Evolutionary conservation across 345 rosid species (phyloP).

Genomic region (Gossypium thurberi): DNA sequence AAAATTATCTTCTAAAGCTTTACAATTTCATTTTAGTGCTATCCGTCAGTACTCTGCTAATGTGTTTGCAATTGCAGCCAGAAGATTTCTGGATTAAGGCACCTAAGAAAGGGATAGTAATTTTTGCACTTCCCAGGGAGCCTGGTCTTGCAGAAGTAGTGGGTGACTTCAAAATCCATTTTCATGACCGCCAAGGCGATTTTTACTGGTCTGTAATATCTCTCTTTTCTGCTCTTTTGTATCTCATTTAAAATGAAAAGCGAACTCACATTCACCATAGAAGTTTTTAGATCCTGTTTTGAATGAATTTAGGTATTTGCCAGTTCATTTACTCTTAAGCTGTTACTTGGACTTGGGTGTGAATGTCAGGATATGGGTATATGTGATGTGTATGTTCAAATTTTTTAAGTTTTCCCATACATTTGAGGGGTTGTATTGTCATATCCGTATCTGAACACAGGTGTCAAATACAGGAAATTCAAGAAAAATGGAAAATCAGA

Average conservation of each 20-base stretch:
- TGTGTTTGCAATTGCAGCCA: conserved; percentile 42
- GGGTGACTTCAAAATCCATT: conserved; percentile 88
- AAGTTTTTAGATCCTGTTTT: conserved; percentile 1
- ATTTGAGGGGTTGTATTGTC: no score
- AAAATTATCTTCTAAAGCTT: conserved; percentile 7
- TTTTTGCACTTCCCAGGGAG: conserved; percentile 91
- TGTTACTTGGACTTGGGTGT: background rate
- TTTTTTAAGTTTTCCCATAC: no score
- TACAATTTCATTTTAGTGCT: conserved; percentile 6
- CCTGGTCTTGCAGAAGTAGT: conserved; percentile 76
- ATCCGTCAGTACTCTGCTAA: background rate
- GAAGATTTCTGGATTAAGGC: conserved; percentile 91
- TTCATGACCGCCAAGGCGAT: conserved; percentile 88
- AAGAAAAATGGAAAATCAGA: no score
- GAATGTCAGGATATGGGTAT: background rate
- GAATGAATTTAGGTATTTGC: background rate
- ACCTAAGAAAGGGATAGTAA: conserved; percentile 80
- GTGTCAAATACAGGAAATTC: no score
- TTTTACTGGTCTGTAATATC: conserved; percentile 63
- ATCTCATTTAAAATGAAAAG: background rate
- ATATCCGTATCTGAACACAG: no score
- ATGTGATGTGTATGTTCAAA: no score
- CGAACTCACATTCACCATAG: background rate
- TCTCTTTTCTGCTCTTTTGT: background rate
- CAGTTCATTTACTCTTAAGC: background rate